Conservation (phyloP, 176 grass and related monocot species). For the Aechmea fasciata region DNA sequence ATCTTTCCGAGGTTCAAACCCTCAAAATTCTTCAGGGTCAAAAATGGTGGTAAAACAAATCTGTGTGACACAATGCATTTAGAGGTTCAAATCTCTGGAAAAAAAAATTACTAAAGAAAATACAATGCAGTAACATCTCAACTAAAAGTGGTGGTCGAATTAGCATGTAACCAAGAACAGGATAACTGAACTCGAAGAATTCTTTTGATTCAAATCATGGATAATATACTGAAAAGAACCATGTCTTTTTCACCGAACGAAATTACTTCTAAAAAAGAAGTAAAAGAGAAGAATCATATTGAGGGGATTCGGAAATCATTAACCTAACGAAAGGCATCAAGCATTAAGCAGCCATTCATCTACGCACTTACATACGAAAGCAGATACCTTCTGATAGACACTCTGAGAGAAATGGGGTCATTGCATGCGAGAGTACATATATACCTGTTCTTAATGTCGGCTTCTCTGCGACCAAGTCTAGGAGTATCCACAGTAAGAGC, state of each 20-base stretch:
- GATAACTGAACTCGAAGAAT: not conserved
- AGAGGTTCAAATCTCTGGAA: not conserved
- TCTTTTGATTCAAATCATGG: not conserved
- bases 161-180: conserved; percentile 39
- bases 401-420: conserved; percentile 7
- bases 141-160: conserved; percentile 1
- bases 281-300: too few species aligned
- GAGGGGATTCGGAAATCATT: too few species aligned
- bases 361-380: too few species aligned
- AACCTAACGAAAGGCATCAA: too few species aligned
- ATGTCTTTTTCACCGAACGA: not conserved
- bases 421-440: not conserved
- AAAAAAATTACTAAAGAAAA: not conserved
- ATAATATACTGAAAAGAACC: not conserved
- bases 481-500: conserved; percentile 93
- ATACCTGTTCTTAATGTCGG: conserved; percentile 98
- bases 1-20: conserved; percentile 85
- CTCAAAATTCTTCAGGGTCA: conserved; percentile 95
- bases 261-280: too few species aligned
- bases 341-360: too few species aligned
- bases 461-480: conserved; percentile 83
- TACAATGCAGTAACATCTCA: not conserved
- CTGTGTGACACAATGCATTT: conserved; percentile 24
- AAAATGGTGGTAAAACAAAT: conserved; percentile 76
- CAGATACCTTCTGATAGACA: too few species aligned